Evolutionary conservation across 2,329 filamentous ascomycete genomes (phyloP).

Genomic region (Septoria petroselini): DNA sequence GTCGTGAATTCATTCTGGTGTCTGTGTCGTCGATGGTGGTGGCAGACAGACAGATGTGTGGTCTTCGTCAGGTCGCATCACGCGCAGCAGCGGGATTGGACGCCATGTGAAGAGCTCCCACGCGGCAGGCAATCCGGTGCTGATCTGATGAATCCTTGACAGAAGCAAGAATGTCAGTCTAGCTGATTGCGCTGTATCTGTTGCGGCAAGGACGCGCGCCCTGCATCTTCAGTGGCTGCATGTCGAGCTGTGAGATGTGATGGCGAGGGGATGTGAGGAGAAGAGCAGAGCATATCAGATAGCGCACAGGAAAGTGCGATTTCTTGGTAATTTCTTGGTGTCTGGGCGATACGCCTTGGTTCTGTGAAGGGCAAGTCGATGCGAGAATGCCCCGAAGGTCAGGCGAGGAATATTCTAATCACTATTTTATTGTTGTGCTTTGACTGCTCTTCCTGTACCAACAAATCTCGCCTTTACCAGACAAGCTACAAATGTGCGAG

Average conservation of each 20-base stretch:
- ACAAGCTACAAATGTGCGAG: too few relatives aligned
- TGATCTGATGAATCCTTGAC: conserved; percentile 1
- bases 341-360: conserved; percentile 1
- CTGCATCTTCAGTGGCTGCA: background rate
- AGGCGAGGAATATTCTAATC: too few relatives aligned
- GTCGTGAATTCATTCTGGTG: conserved; percentile 3
- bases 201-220: background rate
- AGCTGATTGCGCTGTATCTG: conserved; percentile 6
- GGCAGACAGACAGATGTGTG: background rate
- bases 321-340: background rate
- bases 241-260: conserved; percentile 1
- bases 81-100: background rate
- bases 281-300: conserved; percentile 4
- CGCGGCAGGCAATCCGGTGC: background rate
- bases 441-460: too few relatives aligned
- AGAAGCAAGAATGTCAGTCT: background rate
- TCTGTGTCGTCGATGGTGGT: background rate
- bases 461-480: too few relatives aligned
- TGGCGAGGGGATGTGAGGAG: background rate
- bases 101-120: conserved; percentile 14
- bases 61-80: background rate
- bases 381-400: background rate
- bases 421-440: too few relatives aligned
- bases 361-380: background rate
- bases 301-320: conserved; percentile 1